Base-by-base conservation (phyloP, 2,329 filamentous ascomycete species). In the Cercospora zeae-maydis region DNA sequence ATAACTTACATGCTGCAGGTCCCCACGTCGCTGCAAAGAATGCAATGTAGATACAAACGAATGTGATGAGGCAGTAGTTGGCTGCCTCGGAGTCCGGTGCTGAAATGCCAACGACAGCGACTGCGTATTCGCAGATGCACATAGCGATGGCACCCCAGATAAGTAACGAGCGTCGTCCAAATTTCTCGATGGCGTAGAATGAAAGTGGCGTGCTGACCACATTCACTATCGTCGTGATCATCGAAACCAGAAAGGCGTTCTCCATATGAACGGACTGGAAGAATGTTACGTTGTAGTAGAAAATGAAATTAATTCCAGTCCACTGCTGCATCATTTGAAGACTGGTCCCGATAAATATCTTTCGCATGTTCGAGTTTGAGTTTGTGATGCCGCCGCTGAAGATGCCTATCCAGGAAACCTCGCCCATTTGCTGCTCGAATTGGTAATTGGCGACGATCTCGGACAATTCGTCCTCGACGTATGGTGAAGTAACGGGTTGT, bases 271-370 rank as follows among this genome's bases (percentile, higher is more conserved):
- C 87, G 24, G 87, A 86, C 78, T 90, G 80, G 81, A 96, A 91
- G 86, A 96, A 96, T 62, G 89, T 87, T 30, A 91, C 92, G 51
- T 61, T 63, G 63, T 68, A 70, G 66, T 73, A 76, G 69, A 76
- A 95, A 81, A 96, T 91, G 80, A 95, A 96, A 83, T 96, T 96
- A 79, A 96, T 90, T 80, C 91, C 91, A n/a, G 91, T 93, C 84
- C 84, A 79, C 68, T 82, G 80, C 67, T 82, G 80, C 73, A 81
- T 78, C 77, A 81, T 80, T 63, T 82, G 80, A 7, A 82, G 69
- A 1, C 75, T 69, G 47, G 77, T 76, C 33, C 80, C 80, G 47
- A 82, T 77, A 61, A 80, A 71, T 39, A 80, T 74, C 55, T 80
- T 80, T 55, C 80, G 79, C n/a, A 78, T 68, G 65, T 82, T 82